Evolutionary conservation across 140 eudicot genomes (phyloP).

Genomic region (Oenanthe javanica): DNA sequence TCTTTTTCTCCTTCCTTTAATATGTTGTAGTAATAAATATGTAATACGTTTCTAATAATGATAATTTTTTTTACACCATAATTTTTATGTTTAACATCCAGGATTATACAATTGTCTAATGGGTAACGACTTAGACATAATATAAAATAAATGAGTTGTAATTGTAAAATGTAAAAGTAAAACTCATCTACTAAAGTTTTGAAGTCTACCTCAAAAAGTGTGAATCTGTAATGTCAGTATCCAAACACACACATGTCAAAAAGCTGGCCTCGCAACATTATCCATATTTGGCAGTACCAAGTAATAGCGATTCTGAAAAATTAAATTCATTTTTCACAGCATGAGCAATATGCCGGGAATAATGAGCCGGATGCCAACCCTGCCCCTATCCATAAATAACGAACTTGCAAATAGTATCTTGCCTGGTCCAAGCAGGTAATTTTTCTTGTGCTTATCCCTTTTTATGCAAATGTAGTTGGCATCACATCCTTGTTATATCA

Average conservation of each 20-base stretch:
- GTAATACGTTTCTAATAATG: not conserved
- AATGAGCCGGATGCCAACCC: slow-evolving; percentile 58
- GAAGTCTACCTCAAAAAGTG: not conserved
- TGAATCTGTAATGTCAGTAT: not conserved
- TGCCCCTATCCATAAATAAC: slow-evolving; percentile 52
- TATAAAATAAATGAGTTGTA: not conserved
- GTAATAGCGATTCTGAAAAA: not conserved
- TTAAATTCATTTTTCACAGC: slow-evolving; percentile 31
- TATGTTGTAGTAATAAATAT: not conserved
- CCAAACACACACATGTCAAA: slow-evolving; percentile 11
- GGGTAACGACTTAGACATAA: not conserved
- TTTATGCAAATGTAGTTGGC: not conserved
- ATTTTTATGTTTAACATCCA: not conserved
- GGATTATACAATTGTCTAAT: not conserved
- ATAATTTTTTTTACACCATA: not conserved
- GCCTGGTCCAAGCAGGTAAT: slow-evolving; percentile 30
- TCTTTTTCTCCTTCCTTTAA: not conserved
- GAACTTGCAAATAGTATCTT: slow-evolving; percentile 48
- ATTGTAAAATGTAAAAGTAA: not conserved
- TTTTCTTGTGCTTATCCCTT: not conserved
- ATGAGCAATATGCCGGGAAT: slow-evolving; percentile 60
- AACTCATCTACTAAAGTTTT: too few species aligned
- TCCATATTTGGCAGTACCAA: slow-evolving; percentile 11
- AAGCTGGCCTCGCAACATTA: not conserved
- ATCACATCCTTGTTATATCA: not conserved